Conservation (phyloP, 768 basidiomycete species). For the Boletus pseudo-olivaceus region DNA sequence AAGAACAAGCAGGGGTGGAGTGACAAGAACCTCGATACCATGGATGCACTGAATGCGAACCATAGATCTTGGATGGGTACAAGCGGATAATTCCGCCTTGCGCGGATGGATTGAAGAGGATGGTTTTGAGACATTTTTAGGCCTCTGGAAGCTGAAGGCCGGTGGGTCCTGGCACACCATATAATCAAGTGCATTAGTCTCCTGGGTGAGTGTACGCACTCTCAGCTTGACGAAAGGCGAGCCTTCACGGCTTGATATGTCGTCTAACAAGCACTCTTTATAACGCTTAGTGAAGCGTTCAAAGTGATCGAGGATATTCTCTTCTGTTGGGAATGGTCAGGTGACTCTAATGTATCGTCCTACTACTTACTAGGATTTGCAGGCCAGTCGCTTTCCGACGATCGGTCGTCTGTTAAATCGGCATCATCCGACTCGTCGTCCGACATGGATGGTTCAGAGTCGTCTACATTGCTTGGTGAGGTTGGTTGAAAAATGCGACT, state of each 20-base stretch:
- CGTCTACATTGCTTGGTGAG: slow-evolving; percentile 21
- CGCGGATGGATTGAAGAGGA: slow-evolving; percentile 1
- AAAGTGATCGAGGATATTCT: slow-evolving; percentile 42
- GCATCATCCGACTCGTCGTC: slow-evolving; percentile 81
- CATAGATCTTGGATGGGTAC: slow-evolving; percentile 7
- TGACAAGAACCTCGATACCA: slow-evolving; percentile 43
- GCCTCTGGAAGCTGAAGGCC: slow-evolving; percentile 3
- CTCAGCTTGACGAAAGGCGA: slow-evolving; percentile 44
- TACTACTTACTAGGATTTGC: slow-evolving; percentile 33
- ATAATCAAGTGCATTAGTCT: not conserved
- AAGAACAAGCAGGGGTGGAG: slow-evolving; percentile 51
- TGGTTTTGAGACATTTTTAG: not conserved
- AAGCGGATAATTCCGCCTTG: not conserved
- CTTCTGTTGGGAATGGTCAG: slow-evolving; percentile 21
- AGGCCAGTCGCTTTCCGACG: slow-evolving; percentile 39
- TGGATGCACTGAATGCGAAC: slow-evolving; percentile 39
- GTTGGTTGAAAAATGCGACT: slow-evolving; percentile 47
- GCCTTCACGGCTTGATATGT: slow-evolving; percentile 43
- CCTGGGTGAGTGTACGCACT: slow-evolving; percentile 31
- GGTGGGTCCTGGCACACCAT: slow-evolving; percentile 12
- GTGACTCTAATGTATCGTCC: not conserved
- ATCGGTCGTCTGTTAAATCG: slow-evolving; percentile 53
- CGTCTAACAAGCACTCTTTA: slow-evolving; percentile 29
- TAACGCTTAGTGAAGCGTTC: slow-evolving; percentile 49
- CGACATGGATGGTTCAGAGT: slow-evolving; percentile 50